Percentiles rank a stretch among this genome's conserved stretches.
Evolutionary conservation across 306 rosid species (phyloP).

Genomic region (Luffa aegyptiaca): DNA sequence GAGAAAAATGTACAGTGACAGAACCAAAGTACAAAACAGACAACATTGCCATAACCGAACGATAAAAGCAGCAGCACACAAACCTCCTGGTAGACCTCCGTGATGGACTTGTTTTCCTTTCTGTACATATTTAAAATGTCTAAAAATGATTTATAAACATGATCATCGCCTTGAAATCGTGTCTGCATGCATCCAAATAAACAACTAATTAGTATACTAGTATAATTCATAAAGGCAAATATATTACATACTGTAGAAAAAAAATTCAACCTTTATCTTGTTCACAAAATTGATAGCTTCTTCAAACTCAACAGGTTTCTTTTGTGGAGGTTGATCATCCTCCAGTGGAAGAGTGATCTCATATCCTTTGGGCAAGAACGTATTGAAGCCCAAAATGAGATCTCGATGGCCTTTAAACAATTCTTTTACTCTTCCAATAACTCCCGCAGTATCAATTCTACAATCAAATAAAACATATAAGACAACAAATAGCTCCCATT

Average conservation of each 20-base stretch:
- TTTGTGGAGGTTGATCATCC: conserved; percentile 64
- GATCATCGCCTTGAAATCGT: conserved; percentile 88
- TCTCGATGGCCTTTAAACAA: conserved; percentile 87
- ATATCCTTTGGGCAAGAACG: conserved; percentile 95
- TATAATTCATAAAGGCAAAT: conserved; percentile 18
- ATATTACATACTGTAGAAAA: background rate
- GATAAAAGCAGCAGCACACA: conserved; percentile 12
- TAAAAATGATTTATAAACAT: conserved; percentile 82
- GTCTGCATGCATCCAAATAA: conserved; percentile 40
- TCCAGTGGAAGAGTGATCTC: conserved; percentile 90
- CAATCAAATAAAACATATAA: conserved; percentile 27
- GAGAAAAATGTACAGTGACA: conserved; percentile 4
- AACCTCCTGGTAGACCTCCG: conserved; percentile 85
- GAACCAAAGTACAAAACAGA: background rate
- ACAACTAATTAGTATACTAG: conserved; percentile 21
- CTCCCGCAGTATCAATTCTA: conserved; percentile 92
- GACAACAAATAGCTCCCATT: conserved; percentile 21
- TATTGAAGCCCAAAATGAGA: conserved; percentile 89
- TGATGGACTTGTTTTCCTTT: conserved; percentile 77
- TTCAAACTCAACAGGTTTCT: conserved; percentile 91
- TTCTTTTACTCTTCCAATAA: conserved; percentile 89
- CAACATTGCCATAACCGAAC: background rate
- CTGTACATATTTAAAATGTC: conserved; percentile 96
- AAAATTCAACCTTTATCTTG: conserved; percentile 68
- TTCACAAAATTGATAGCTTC: conserved; percentile 95